These are phyloP conservation scores for Pseudogymnoascus sp. DNA, from an alignment of 2,329 filamentous ascomycete species.

Conservation along the genomic window DNA sequence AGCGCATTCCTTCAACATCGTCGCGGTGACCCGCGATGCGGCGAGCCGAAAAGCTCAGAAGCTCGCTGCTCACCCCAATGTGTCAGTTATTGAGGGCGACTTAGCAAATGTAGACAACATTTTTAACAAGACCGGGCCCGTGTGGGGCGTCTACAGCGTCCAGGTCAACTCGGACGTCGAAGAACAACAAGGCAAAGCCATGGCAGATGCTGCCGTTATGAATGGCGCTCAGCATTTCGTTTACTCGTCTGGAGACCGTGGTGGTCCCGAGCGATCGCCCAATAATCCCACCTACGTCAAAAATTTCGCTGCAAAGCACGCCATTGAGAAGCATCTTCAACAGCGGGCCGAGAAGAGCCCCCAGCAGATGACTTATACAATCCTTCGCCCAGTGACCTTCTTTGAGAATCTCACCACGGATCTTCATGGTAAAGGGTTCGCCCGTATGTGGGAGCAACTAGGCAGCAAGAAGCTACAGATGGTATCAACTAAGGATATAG, in stretches of 20 bases:
- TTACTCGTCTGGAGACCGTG: constrained; percentile 53
- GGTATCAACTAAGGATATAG: constrained; percentile 35
- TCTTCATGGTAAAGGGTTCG: constrained; percentile 6
- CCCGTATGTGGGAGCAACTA: constrained; percentile 8
- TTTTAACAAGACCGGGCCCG: constrained; percentile 37
- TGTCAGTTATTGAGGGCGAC: constrained; percentile 50
- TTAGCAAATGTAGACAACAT: constrained; percentile 41
- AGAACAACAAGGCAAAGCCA: constrained; percentile 45
- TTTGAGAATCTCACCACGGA: constrained; percentile 34
- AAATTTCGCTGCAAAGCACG: constrained; percentile 51
- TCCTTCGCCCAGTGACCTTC: constrained; percentile 46
- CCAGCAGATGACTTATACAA: constrained; percentile 40
- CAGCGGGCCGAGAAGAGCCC: constrained; percentile 30
- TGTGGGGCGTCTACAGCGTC: constrained; percentile 55
- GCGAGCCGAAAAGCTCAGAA: constrained; percentile 41
- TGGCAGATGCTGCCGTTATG: constrained; percentile 47
- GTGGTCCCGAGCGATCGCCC: constrained; percentile 38
- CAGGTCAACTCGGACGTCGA: constrained; percentile 36
- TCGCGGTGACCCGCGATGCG: constrained; percentile 51
- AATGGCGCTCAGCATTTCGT: constrained; percentile 49
- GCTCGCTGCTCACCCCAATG: constrained; percentile 35
- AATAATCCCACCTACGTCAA: constrained; percentile 45
- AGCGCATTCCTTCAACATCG: constrained; percentile 8
- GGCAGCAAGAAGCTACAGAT: constrained; percentile 29
- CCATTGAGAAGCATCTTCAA: constrained; percentile 50